Evolutionary conservation across 139 green algal species (phyloP).

Genomic region (Chlamydomonas applanata): DNA sequence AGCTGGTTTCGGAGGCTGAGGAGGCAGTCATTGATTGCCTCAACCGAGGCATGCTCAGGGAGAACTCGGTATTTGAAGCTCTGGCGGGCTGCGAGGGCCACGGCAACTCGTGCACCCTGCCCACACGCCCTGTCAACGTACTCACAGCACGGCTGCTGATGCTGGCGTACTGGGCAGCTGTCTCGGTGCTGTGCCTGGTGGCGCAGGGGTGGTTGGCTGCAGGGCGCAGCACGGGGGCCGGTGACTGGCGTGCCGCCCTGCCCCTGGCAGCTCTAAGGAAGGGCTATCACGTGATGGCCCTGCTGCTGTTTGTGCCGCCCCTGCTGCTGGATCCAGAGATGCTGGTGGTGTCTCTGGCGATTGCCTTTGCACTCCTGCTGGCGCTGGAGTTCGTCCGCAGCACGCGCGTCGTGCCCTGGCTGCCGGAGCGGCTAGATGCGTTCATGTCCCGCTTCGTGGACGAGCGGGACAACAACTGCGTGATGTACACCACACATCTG

Average conservation of each 20-base stretch:
- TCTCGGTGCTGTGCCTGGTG: constrained; percentile 36
- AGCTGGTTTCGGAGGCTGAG: no score
- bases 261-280: constrained; percentile 54
- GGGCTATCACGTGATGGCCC: constrained; percentile 77
- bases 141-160: constrained; percentile 25
- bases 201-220: background rate
- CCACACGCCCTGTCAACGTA: background rate
- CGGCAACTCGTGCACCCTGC: no score
- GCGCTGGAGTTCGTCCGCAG: constrained; percentile 14
- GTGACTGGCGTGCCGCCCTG: background rate
- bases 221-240: background rate
- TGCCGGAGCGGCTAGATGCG: constrained; percentile 21
- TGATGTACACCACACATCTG: constrained; percentile 75
- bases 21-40: no score
- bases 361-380: constrained; percentile 28
- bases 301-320: constrained; percentile 70
- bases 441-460: constrained; percentile 78
- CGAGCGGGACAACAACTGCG: constrained; percentile 51
- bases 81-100: no score
- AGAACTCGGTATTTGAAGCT: no score
- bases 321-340: constrained; percentile 65
- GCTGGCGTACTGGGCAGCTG: constrained; percentile 54
- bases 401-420: background rate
- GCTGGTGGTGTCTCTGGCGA: constrained; percentile 42
- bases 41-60: no score